Conservation (phyloP, 129 eudicot genomes). For the Saussurea involucrata region DNA sequence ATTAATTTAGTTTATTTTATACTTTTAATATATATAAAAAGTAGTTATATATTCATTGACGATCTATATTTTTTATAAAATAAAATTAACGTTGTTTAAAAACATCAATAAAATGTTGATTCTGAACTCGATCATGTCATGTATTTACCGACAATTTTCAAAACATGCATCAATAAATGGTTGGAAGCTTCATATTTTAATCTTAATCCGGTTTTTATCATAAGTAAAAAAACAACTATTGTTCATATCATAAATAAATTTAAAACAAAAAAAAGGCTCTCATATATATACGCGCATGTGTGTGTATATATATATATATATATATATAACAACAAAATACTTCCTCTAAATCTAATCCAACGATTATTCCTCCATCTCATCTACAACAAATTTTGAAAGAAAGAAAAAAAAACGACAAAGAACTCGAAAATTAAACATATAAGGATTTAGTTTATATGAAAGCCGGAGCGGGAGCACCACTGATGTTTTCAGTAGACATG, state of each 20-base stretch:
- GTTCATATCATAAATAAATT: background rate
- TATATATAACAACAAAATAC: background rate
- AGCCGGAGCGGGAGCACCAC: constrained; percentile 45
- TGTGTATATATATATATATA: background rate
- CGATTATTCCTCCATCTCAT: constrained; percentile 13
- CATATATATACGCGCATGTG: background rate
- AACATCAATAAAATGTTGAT: background rate
- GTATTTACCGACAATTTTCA: background rate
- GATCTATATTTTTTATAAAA: too few relatives aligned
- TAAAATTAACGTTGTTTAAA: too few relatives aligned
- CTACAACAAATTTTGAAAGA: constrained; percentile 7
- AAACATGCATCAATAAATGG: too few relatives aligned
- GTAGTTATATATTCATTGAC: too few relatives aligned
- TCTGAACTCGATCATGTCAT: too few relatives aligned
- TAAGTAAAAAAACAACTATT: background rate
- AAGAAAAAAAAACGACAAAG: background rate
- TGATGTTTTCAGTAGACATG: constrained; percentile 2
- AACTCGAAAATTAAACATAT: background rate
- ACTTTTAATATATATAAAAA: too few relatives aligned
- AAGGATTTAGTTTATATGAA: constrained; percentile 15
- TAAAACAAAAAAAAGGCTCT: background rate
- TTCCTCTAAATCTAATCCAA: background rate
- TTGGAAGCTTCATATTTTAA: background rate
- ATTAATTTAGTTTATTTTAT: too few relatives aligned
- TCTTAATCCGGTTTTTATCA: background rate